Percentiles rank a stretch among this genome's conserved stretches.
Evolutionary conservation across 1,284 basidiomycete genomes (phyloP).

Genomic region (Naganishia albida): DNA sequence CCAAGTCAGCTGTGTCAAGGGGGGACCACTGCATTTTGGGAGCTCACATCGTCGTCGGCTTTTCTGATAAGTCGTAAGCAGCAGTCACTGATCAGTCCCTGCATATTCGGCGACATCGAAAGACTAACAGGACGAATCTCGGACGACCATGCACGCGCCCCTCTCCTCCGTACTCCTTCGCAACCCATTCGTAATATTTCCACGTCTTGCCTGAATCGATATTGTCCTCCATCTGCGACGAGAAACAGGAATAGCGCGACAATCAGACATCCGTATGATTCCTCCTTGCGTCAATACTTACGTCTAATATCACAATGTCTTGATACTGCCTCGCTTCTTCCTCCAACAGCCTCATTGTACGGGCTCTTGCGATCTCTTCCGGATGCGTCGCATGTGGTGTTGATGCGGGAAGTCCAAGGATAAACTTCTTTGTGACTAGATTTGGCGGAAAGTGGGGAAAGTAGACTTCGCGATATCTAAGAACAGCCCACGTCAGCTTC

Average conservation of each 20-base stretch:
- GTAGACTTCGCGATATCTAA: constrained; percentile 46
- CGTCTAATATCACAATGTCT: constrained; percentile 53
- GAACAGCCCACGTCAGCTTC: neutral
- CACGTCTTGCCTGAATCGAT: constrained; percentile 55
- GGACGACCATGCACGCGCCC: constrained; percentile 51
- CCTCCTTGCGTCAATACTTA: constrained; percentile 38
- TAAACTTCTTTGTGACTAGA: constrained; percentile 53
- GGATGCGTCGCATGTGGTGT: constrained; percentile 37
- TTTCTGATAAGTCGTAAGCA: constrained; percentile 40
- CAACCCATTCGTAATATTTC: constrained; percentile 55
- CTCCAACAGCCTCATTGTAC: constrained; percentile 35
- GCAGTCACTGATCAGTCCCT: neutral
- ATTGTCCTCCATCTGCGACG: constrained; percentile 49
- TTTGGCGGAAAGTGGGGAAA: constrained; percentile 50
- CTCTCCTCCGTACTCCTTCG: constrained; percentile 45
- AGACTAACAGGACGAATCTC: constrained; percentile 52
- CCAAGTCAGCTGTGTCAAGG: neutral
- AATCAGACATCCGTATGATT: neutral
- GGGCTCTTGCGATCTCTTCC: constrained; percentile 35
- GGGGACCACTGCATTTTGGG: neutral
- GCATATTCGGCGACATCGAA: neutral
- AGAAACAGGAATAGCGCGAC: neutral
- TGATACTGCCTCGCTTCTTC: constrained; percentile 47
- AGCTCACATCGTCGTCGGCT: constrained; percentile 54
- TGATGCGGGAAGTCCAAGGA: constrained; percentile 49